Base-by-base conservation (phyloP, 768 basidiomycete species). In the Trametes gibbosa region DNA sequence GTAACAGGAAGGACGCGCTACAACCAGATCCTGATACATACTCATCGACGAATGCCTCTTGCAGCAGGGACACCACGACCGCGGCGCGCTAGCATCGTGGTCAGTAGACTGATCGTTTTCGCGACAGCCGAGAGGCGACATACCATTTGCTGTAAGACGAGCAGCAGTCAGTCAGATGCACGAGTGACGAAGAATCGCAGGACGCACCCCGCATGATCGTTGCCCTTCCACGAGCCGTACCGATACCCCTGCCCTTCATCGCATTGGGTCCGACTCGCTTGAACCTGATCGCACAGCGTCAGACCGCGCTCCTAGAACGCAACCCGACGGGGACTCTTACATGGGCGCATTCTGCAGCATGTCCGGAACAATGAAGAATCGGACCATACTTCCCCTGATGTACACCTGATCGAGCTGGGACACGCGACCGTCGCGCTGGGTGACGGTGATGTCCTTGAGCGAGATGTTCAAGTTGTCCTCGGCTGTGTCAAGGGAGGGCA, bases 301-400 rank as follows among this genome's bases (percentile, higher is more conserved):
- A 58, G 61, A 43, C 52, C 5, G 32, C 54, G 13, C 35, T 40
- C 37, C 14, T 61, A 5, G 29, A 32, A 32, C 29, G 29, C 29
- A 32, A 32, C 19, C 24, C 59, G 40, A 58, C 42, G 37, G 42
- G 63, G 54, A 16, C 55, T 78, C 91, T 72, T 70, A 95, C 97
- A 99, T 99, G 19, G 97, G 97, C 14, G 97, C 97, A 73, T 98
- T 98, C 72, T 98, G 92, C 66, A 99, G 79, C 92, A 99, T 98
- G 75, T 98, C 97, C 55, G 97, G 97, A 21, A 99, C 97, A 73
- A 98, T 98, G 77, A 98, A 96, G 80, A 97, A 98, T 64, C 97
- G 83, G 65, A 98, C 81, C 92, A 98, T 97, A 73, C 94, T 95
- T 58, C 97, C 97, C 67, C 97, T 82, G 66, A 99, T 99, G 76